Conservation (phyloP, 2,329 filamentous ascomycete genomes). For the Fusarium sp. region DNA sequence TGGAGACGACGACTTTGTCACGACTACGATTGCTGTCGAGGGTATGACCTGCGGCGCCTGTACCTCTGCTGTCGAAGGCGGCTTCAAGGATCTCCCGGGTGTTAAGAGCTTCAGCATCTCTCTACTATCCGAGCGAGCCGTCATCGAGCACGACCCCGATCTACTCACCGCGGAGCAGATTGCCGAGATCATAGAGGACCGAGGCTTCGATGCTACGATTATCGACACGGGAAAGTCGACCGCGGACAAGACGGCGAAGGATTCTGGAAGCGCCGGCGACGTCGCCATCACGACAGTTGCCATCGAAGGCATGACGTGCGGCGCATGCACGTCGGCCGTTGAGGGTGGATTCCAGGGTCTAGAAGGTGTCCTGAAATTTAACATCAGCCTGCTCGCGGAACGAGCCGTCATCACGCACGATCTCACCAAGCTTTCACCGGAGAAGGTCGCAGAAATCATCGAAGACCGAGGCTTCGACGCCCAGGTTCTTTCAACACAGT, state of each 20-base stretch:
- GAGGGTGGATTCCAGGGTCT: conserved; percentile 83
- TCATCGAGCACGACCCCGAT: conserved; percentile 80
- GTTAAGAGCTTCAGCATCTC: conserved; percentile 85
- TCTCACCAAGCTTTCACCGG: conserved; percentile 74
- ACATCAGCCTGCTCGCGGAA: conserved; percentile 94
- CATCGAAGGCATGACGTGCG: conserved; percentile 97
- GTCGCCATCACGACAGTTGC: conserved; percentile 83
- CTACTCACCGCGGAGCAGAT: conserved; percentile 66
- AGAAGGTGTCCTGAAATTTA: conserved; percentile 87
- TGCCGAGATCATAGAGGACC: conserved; percentile 72
- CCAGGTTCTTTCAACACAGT: conserved; percentile 80
- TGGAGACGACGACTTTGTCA: conserved; percentile 61
- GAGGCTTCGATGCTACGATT: conserved; percentile 85
- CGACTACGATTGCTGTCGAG: conserved; percentile 82
- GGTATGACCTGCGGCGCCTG: conserved; percentile 95
- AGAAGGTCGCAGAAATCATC: conserved; percentile 84
- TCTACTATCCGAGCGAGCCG: conserved; percentile 84
- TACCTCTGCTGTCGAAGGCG: conserved; percentile 85
- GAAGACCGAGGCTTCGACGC: conserved; percentile 93
- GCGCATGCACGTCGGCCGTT: conserved; percentile 93
- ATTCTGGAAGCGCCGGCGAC: conserved; percentile 53
- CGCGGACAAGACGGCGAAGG: conserved; percentile 25
- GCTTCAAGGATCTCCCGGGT: conserved; percentile 79
- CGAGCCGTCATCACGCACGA: conserved; percentile 91
- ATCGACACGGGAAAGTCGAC: conserved; percentile 74